Evolutionary conservation across 78 protist genomes (phyloP), one percentile per base, ranked within the genome.

Genomic region (Dictyostelium capitatum): DNA sequence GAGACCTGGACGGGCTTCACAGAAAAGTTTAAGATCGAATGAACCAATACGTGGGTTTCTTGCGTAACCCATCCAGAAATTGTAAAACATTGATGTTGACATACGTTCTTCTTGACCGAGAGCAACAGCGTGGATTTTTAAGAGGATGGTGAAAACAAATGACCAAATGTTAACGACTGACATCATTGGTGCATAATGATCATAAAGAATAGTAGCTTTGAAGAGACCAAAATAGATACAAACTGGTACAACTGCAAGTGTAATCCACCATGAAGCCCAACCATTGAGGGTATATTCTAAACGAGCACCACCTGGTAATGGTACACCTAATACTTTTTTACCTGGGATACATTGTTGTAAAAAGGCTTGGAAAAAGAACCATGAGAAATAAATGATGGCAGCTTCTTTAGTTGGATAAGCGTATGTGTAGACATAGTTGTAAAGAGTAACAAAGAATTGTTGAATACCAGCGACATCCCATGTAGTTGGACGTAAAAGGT

Each of bases 1-100:
- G 14, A 98, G 92, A 50, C 98, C 99, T 10, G 99, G 99, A 28
- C 99, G 97, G 37, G 91, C 97, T 89, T 97, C 98, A 80, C 96
- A 97, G 74, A 95, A 82, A 19, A 83, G 43, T 95, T 97, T 97
- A 37, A 96, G 67, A 70, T 97, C 98, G 51, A 97, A 90, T n/a
- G 57, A 10, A 50, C 97, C 97, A 6, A 97, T 82, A 57, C 98
- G 96, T 12, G 99, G 99, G 65, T 96, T 97, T 50, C 96, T 96
- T 62, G 95, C 98, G 69, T 95, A 93, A 19, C 99, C 99, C 78
- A 97, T 92, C 85, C 80, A 97, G 80, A 95, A 95, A 87, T 97
- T 97, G 84, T 97, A 97, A 50, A 87, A 87, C 64, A 87, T 77
- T 30, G 75, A 4, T 20, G 83, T 83, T n/a, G 82, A 77, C 83